Evolutionary conservation across 2,329 filamentous ascomycete species (phyloP).

Genomic region (Pseudocercospora pini-densiflorae): DNA sequence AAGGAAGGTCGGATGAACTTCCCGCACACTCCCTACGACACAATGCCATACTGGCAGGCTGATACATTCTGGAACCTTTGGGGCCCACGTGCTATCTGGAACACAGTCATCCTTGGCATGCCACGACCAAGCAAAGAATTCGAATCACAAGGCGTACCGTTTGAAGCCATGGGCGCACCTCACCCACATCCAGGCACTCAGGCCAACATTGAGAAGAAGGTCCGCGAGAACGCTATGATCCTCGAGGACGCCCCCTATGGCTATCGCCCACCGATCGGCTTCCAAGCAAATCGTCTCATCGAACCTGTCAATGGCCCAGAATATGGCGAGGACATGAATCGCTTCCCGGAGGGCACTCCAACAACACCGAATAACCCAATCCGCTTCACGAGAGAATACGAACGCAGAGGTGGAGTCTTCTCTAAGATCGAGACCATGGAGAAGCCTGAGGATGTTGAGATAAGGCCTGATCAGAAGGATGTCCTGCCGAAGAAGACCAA

Average conservation of each 20-base stretch:
- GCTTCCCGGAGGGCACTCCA: background rate
- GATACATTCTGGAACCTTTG: constrained; percentile 10
- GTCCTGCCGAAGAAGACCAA: background rate
- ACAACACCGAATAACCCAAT: background rate
- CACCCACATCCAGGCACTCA: constrained; percentile 11
- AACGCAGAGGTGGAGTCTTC: constrained; percentile 8
- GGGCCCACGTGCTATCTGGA: constrained; percentile 6
- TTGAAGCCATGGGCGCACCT: constrained; percentile 11
- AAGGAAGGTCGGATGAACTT: constrained; percentile 9
- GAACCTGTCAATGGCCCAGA: constrained; percentile 11
- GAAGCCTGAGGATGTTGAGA: constrained; percentile 12
- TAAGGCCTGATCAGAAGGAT: background rate
- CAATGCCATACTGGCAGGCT: constrained; percentile 14
- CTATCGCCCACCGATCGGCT: constrained; percentile 11
- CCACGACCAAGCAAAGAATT: constrained; percentile 6
- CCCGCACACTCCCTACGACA: constrained; percentile 11
- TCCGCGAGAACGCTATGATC: constrained; percentile 11
- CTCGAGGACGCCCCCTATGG: constrained; percentile 11
- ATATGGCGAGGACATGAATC: constrained; percentile 9
- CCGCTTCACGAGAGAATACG: constrained; percentile 10
- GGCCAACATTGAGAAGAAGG: constrained; percentile 9
- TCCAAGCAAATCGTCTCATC: constrained; percentile 8
- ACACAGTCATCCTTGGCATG: background rate
- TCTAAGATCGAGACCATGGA: constrained; percentile 7
- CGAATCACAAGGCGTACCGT: constrained; percentile 2